Evolutionary conservation across 495 filamentous ascomycete genomes (phyloP).

Genomic region (Penicillium bialowiezense): DNA sequence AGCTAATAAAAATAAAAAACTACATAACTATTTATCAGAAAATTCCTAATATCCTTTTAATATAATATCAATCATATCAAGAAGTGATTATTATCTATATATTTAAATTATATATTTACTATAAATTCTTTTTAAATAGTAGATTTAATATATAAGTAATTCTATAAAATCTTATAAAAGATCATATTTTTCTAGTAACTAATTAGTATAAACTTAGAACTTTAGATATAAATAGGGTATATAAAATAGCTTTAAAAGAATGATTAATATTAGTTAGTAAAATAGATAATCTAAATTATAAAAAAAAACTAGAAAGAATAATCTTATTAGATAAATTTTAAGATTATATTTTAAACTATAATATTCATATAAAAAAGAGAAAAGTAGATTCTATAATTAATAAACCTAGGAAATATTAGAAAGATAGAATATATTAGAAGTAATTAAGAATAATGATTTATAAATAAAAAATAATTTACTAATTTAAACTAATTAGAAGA

Average conservation of each 20-base stretch:
- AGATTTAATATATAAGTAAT: not conserved
- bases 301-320: not conserved
- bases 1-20: not conserved
- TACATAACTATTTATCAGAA: not conserved
- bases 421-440: not conserved
- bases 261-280: not conserved
- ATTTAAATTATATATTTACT: not conserved
- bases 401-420: not conserved
- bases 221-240: not conserved
- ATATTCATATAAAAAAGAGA: slow-evolving; percentile 2
- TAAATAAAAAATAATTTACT: no score
- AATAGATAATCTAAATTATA: not conserved
- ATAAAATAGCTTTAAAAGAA: slow-evolving; percentile 1
- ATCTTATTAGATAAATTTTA: not conserved
- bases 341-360: not conserved
- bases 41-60: not conserved
- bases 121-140: not conserved
- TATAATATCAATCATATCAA: not conserved
- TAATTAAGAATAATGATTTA: no score
- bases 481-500: no score
- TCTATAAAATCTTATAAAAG: not conserved
- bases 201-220: not conserved
- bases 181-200: not conserved
- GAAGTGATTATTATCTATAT: not conserved
- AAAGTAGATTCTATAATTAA: not conserved